A percentile compares a stretch with the other conserved stretches of the same genome.
Conservation (phyloP, 306 rosid species). For the Lathyrus oleraceus region DNA sequence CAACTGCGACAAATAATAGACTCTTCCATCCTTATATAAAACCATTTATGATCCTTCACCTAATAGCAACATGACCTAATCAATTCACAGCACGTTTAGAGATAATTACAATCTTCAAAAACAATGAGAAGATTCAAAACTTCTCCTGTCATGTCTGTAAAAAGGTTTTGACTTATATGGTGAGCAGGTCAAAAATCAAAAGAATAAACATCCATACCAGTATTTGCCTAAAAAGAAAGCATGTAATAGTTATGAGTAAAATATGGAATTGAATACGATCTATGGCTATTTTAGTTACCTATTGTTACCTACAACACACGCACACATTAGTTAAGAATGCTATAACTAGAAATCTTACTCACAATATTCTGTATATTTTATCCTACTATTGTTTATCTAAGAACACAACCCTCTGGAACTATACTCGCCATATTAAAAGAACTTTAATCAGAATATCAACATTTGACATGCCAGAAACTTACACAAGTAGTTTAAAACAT, state of each 20-base stretch:
- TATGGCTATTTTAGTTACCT: slow-evolving; percentile 5
- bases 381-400: neutral
- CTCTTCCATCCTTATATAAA: neutral
- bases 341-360: neutral
- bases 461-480: slow-evolving; percentile 25
- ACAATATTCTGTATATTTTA: slow-evolving; percentile 1
- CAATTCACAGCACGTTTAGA: neutral
- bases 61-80: neutral
- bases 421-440: slow-evolving; percentile 14
- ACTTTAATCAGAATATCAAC: slow-evolving; percentile 29
- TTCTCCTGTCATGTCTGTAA: slow-evolving; percentile 23
- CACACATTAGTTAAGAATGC: neutral
- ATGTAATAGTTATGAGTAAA: neutral
- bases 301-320: neutral
- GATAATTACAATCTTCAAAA: slow-evolving; percentile 2
- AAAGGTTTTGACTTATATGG: slow-evolving; percentile 8
- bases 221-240: neutral
- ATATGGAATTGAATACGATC: neutral
- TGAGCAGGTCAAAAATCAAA: neutral
- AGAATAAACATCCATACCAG: neutral
- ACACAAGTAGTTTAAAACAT: slow-evolving; percentile 17
- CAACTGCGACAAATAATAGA: neutral
- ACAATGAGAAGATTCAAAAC: neutral
- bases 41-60: neutral
- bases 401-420: slow-evolving; percentile 20